phyloP scores from a whole-genome alignment of 176 grass and related monocot genomes.

The Raddia guianensis region DNA sequence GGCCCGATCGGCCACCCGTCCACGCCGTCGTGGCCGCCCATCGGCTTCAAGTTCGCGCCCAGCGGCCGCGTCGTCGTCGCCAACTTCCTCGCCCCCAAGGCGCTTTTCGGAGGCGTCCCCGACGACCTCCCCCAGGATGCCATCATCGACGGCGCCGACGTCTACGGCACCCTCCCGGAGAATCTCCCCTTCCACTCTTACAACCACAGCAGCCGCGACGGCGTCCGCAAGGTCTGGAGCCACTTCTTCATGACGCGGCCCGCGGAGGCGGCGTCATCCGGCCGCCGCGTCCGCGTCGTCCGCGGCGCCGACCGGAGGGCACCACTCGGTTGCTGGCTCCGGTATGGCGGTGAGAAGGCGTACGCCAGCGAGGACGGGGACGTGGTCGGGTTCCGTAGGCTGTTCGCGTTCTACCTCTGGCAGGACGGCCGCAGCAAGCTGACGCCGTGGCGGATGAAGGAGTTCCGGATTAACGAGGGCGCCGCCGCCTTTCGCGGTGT shows the following conservation, averaged over 20 bases:
- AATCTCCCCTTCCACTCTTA: neutral
- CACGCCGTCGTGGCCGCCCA: neutral
- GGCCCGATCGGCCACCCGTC: too few species aligned
- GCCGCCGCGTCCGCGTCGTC: too few species aligned
- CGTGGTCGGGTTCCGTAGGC: neutral
- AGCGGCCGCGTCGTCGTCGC: neutral
- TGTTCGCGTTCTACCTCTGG: neutral
- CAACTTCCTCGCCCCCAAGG: neutral
- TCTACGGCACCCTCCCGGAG: neutral
- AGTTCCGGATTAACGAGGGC: slow-evolving; percentile 32
- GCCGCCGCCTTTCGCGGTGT: neutral
- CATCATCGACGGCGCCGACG: slow-evolving; percentile 15
- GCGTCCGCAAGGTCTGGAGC: neutral
- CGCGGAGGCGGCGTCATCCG: neutral
- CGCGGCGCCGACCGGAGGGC: neutral
- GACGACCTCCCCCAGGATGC: neutral
- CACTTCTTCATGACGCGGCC: slow-evolving; percentile 10
- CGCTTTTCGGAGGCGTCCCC: neutral
- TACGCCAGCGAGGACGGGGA: neutral
- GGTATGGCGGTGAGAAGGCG: neutral
- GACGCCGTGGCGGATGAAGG: slow-evolving; percentile 20
- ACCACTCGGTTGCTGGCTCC: neutral
- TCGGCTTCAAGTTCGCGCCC: neutral
- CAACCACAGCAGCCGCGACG: neutral
- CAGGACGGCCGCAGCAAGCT: neutral